Conservation (phyloP, 805 yeast genomes). For the Saccharomycopsis javanensis region DNA sequence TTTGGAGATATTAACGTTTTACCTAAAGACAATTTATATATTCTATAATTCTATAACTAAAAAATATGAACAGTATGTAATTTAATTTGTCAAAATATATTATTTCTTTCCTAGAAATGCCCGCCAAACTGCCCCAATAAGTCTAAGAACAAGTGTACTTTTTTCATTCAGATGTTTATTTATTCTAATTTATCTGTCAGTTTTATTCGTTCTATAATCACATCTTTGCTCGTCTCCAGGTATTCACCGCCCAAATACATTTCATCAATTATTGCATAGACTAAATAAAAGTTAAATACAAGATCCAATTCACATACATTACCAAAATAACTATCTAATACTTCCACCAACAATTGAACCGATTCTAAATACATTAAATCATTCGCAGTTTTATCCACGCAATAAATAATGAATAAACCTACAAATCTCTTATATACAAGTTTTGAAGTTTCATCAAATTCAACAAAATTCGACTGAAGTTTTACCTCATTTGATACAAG, state of each 20-base stretch:
- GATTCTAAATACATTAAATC: conserved; percentile 77
- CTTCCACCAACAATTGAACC: conserved; percentile 81
- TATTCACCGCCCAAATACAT: conserved; percentile 85
- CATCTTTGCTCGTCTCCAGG: conserved; percentile 70
- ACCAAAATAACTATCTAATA: conserved; percentile 75
- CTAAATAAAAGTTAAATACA: conserved; percentile 83
- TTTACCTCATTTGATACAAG: neutral
- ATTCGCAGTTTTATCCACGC: conserved; percentile 70
- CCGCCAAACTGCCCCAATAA: neutral
- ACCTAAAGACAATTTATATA: conserved; percentile 32
- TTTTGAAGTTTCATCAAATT: conserved; percentile 49
- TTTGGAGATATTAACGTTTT: conserved; percentile 52
- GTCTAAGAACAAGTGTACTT: neutral
- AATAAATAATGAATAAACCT: conserved; percentile 79
- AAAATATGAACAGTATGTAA: neutral
- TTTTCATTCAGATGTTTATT: neutral
- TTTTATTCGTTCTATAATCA: conserved; percentile 54
- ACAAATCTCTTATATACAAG: conserved; percentile 85
- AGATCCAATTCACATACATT: conserved; percentile 91
- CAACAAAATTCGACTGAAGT: conserved; percentile 67
- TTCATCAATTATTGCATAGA: conserved; percentile 77
- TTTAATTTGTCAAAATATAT: neutral
- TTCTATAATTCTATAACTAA: conserved; percentile 11
- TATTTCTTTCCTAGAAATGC: neutral
- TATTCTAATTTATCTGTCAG: conserved; percentile 15